Conservation (phyloP, 202 grass and related monocot species). For the Setaria italica region DNA sequence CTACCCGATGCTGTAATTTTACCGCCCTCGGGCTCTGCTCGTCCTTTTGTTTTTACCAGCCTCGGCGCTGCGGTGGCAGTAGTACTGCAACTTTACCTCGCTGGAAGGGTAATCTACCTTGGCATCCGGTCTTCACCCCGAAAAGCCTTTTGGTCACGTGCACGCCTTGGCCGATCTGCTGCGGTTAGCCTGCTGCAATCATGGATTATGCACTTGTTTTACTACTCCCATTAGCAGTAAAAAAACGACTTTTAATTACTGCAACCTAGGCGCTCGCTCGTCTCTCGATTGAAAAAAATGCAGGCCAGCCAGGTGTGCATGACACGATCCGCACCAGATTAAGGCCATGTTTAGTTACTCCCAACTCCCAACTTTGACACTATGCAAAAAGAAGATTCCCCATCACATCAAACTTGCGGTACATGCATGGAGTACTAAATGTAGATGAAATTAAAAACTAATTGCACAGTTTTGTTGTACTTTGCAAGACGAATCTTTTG, state of each 20-base stretch:
- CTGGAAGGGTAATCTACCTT: conserved; percentile 31
- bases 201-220: conserved; percentile 34
- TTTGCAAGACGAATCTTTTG: no score
- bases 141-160: conserved; percentile 43
- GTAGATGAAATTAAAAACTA: no score
- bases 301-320: not conserved
- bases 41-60: conserved; percentile 39
- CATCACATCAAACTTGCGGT: no score
- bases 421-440: no score
- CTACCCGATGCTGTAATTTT: not conserved
- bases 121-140: not conserved
- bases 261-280: not conserved
- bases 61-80: not conserved
- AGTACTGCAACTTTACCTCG: not conserved
- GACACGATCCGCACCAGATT: not conserved
- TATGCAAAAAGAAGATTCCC: no score
- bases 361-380: no score
- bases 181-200: not conserved
- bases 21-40: not conserved
- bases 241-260: not conserved
- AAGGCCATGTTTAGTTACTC: no score
- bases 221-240: not conserved
- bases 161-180: conserved; percentile 9
- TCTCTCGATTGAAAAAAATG: not conserved
- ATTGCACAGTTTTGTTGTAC: no score